Conservation (phyloP, 1,284 basidiomycete genomes). For the Phaffia rhodozyma region DNA sequence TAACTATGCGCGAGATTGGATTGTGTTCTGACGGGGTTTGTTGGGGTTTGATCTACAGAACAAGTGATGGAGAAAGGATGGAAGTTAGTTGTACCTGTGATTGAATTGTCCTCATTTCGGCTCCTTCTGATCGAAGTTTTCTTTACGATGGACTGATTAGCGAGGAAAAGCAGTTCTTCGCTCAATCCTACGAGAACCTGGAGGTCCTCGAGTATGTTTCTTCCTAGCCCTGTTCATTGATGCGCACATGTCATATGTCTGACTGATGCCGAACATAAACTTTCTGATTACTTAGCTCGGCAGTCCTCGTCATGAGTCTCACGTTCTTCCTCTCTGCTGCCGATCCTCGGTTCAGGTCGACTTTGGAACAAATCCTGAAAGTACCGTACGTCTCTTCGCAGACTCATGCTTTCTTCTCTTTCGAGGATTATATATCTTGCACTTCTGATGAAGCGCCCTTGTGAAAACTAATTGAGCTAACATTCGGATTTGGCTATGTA, state of each 20-base stretch:
- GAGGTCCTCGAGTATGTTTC: constrained; percentile 34
- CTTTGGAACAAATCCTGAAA: constrained; percentile 64
- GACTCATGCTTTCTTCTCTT: no score
- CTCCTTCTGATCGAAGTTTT: constrained; percentile 37
- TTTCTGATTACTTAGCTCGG: no score
- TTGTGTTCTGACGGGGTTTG: background rate
- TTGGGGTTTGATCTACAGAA: background rate
- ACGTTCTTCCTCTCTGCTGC: constrained; percentile 37
- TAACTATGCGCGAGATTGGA: no score
- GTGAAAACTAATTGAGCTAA: no score
- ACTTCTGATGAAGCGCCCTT: no score
- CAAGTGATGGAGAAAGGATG: constrained; percentile 50
- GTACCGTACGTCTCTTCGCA: constrained; percentile 22
- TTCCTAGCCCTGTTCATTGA: no score
- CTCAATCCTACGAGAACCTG: constrained; percentile 38
- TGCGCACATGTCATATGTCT: background rate
- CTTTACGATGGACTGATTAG: background rate
- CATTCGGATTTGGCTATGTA: no score
- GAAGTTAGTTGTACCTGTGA: constrained; percentile 18
- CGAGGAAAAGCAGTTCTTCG: constrained; percentile 23
- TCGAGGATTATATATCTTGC: no score
- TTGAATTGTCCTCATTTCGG: constrained; percentile 41
- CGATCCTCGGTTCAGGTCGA: constrained; percentile 73
- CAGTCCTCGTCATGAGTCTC: no score
- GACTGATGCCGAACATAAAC: no score